Percentiles rank a stretch among this genome's conserved stretches.
phyloP scores from a whole-genome alignment of 2,329 filamentous ascomycete genomes.

The Cytospora leucostoma region DNA sequence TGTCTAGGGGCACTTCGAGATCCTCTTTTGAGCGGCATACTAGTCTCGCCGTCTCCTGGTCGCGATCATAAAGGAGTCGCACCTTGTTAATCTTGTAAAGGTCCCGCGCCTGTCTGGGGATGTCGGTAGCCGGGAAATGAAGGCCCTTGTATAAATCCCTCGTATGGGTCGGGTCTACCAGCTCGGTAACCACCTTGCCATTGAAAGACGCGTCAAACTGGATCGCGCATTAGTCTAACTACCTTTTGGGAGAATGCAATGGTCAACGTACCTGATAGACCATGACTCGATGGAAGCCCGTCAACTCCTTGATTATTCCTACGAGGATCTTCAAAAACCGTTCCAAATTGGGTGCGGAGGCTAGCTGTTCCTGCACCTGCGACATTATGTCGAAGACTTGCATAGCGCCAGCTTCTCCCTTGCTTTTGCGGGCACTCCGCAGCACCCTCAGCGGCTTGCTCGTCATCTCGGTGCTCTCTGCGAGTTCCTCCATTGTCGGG shows the following conservation, averaged over 20 bases:
- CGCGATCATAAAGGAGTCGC: slow-evolving; percentile 81
- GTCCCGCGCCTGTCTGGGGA: slow-evolving; percentile 82
- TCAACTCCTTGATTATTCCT: slow-evolving; percentile 85
- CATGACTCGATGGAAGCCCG: slow-evolving; percentile 90
- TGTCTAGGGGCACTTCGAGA: slow-evolving; percentile 73
- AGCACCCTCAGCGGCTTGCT: slow-evolving; percentile 79
- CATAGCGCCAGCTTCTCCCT: slow-evolving; percentile 80
- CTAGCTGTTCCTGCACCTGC: slow-evolving; percentile 85
- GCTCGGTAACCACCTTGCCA: slow-evolving; percentile 82
- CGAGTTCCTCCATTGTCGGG: slow-evolving; percentile 72
- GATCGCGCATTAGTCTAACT: not conserved
- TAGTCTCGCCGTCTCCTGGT: slow-evolving; percentile 75
- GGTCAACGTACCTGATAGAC: slow-evolving; percentile 61
- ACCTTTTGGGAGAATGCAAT: not conserved
- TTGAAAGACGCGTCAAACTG: slow-evolving; percentile 82
- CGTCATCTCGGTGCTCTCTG: slow-evolving; percentile 72
- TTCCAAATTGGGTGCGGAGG: slow-evolving; percentile 69
- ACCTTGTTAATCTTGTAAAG: slow-evolving; percentile 90
- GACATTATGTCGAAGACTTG: slow-evolving; percentile 91
- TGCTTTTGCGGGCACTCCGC: slow-evolving; percentile 71
- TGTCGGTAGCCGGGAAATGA: slow-evolving; percentile 86
- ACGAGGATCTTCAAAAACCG: slow-evolving; percentile 78
- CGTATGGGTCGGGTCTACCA: slow-evolving; percentile 78
- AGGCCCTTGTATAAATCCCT: slow-evolving; percentile 85
- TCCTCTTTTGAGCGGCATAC: slow-evolving; percentile 78